Evolutionary conservation across 2,329 filamentous ascomycete genomes (phyloP).

Genomic region (Penicillium sp.): DNA sequence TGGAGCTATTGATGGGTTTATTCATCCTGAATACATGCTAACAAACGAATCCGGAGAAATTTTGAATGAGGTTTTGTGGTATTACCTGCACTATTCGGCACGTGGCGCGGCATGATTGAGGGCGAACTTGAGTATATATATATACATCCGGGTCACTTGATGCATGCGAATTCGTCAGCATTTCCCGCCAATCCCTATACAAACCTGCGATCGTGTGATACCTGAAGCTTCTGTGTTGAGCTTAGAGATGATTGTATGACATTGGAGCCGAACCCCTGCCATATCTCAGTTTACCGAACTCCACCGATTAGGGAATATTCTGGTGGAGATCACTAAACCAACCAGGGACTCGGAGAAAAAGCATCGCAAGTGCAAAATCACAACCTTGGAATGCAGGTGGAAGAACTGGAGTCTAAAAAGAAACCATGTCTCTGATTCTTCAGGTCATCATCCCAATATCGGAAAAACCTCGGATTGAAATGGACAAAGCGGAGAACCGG

Average conservation of each 20-base stretch:
- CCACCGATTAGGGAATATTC: background rate
- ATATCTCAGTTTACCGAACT: background rate
- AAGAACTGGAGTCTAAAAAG: too few relatives aligned
- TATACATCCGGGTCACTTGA: background rate
- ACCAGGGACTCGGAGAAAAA: too few relatives aligned
- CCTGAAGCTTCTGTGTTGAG: background rate
- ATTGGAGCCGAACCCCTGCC: background rate
- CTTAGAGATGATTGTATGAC: background rate
- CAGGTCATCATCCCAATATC: background rate
- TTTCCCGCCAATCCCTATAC: background rate
- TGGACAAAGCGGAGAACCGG: background rate
- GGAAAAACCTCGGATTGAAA: slow-evolving; percentile 2
- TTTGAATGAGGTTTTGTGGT: background rate
- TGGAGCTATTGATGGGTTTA: too few relatives aligned
- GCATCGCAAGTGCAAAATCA: background rate
- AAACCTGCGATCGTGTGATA: background rate
- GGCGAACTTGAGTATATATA: background rate
- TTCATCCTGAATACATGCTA: too few relatives aligned
- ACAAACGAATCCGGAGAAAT: background rate
- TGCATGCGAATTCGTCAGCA: background rate
- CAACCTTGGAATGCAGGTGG: background rate
- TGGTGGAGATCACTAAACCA: background rate
- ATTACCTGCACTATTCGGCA: too few relatives aligned
- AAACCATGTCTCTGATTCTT: too few relatives aligned
- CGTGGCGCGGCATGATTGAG: too few relatives aligned